Conservation (phyloP, 768 basidiomycete genomes). For the Suillus lakei region DNA sequence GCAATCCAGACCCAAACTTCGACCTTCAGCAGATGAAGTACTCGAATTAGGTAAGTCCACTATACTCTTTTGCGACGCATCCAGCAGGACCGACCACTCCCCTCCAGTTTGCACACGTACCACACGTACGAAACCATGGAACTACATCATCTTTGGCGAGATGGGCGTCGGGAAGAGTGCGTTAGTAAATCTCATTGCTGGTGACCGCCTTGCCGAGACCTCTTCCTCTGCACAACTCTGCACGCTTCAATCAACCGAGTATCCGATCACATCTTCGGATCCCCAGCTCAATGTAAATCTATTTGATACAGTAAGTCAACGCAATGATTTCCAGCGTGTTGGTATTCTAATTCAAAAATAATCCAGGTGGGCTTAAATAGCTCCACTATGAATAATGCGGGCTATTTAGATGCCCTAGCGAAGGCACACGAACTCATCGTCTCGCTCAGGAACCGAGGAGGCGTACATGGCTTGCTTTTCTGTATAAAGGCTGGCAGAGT, state of each 20-base stretch:
- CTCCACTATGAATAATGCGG: constrained; percentile 25
- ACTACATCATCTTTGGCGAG: constrained; percentile 16
- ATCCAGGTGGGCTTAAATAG: constrained; percentile 31
- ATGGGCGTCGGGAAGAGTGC: constrained; percentile 16
- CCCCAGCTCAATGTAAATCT: neutral
- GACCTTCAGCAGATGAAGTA: neutral
- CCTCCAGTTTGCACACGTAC: neutral
- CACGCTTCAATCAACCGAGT: constrained; percentile 8
- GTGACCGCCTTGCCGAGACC: neutral
- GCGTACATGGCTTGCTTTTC: constrained; percentile 45
- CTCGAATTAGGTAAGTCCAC: neutral
- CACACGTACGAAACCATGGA: neutral
- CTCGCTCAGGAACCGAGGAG: constrained; percentile 34
- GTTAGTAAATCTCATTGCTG: constrained; percentile 15
- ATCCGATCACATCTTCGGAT: neutral
- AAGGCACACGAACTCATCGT: constrained; percentile 39
- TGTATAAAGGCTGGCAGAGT: constrained; percentile 37
- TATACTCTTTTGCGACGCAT: neutral
- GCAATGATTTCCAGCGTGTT: neutral
- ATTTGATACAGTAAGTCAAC: neutral
- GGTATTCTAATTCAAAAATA: neutral
- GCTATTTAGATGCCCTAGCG: constrained; percentile 31
- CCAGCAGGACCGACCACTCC: neutral
- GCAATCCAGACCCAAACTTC: neutral
- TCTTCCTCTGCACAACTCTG: constrained; percentile 7